These are phyloP conservation scores for Ophiostoma angusticollis DNA, from an alignment of 2,329 filamentous ascomycete genomes.

Conservation along the genomic window DNA sequence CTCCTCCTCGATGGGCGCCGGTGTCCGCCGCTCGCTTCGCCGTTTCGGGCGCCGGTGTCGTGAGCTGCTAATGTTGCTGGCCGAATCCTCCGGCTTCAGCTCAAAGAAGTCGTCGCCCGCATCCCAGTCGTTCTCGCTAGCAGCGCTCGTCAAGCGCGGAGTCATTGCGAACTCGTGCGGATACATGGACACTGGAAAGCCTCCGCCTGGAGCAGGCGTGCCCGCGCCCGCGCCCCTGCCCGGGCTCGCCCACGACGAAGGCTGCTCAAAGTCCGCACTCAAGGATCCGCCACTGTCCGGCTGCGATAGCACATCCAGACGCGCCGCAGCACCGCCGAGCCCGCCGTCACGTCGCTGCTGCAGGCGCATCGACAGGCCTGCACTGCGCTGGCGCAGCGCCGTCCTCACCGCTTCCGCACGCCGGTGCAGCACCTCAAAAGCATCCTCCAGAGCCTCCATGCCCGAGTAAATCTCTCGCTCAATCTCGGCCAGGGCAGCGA, in stretches of 20 bases:
- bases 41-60: slow-evolving; percentile 54
- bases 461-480: slow-evolving; percentile 86
- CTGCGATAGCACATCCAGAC: slow-evolving; percentile 41
- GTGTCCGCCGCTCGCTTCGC: slow-evolving; percentile 55
- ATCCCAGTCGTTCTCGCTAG: slow-evolving; percentile 39
- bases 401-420: slow-evolving; percentile 71
- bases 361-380: slow-evolving; percentile 56
- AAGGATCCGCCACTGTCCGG: slow-evolving; percentile 22
- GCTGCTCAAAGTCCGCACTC: slow-evolving; percentile 29
- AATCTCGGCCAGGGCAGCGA: slow-evolving; percentile 77
- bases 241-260: slow-evolving; percentile 30
- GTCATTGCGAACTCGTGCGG: slow-evolving; percentile 4
- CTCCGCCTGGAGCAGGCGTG: slow-evolving; percentile 15
- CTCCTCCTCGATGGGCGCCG: slow-evolving; percentile 59
- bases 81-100: slow-evolving; percentile 65
- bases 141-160: slow-evolving; percentile 19
- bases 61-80: slow-evolving; percentile 67
- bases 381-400: slow-evolving; percentile 67
- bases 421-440: slow-evolving; percentile 81
- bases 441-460: slow-evolving; percentile 90
- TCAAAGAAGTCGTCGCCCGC: slow-evolving; percentile 44
- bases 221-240: slow-evolving; percentile 18
- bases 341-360: slow-evolving; percentile 38
- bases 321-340: slow-evolving; percentile 21
- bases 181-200: slow-evolving; percentile 8